Percentiles rank a stretch among this genome's conserved stretches.
Evolutionary conservation across 2,329 filamentous ascomycete genomes (phyloP).

Genomic region (Calonectria crousiana): DNA sequence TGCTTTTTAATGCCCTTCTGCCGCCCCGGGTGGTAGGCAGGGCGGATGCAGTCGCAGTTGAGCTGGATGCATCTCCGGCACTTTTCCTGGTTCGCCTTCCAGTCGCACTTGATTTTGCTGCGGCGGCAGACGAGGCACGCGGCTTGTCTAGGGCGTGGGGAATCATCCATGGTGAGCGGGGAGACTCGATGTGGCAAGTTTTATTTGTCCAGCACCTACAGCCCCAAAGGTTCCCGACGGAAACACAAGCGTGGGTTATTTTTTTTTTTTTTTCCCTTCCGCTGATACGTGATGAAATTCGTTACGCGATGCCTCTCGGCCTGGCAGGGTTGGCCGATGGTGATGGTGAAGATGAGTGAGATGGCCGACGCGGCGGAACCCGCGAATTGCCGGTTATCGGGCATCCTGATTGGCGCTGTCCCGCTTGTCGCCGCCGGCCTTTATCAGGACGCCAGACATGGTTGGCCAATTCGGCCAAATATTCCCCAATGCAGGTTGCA

Average conservation of each 20-base stretch:
- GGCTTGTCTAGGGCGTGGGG: slow-evolving; percentile 54
- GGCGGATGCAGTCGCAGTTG: slow-evolving; percentile 73
- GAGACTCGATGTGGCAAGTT: slow-evolving; percentile 58
- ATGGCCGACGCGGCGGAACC: not conserved
- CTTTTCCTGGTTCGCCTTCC: slow-evolving; percentile 61
- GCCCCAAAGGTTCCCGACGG: not conserved
- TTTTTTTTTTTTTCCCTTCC: not conserved
- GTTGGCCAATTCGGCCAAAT: slow-evolving; percentile 10
- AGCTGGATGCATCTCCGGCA: slow-evolving; percentile 73
- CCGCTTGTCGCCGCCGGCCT: not conserved
- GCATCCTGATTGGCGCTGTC: slow-evolving; percentile 6
- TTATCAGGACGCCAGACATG: slow-evolving; percentile 3
- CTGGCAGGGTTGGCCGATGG: not conserved
- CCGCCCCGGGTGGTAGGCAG: slow-evolving; percentile 78
- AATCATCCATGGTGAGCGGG: slow-evolving; percentile 36
- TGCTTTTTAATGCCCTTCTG: slow-evolving; percentile 85
- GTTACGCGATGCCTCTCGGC: not conserved
- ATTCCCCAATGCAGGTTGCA: slow-evolving; percentile 1
- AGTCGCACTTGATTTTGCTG: slow-evolving; percentile 77
- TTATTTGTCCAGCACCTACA: slow-evolving; percentile 52
- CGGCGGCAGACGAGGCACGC: slow-evolving; percentile 74
- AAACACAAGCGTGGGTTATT: not conserved
- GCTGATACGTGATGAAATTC: not conserved
- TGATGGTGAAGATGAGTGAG: not conserved
- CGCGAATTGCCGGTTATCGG: slow-evolving; percentile 18